These are phyloP conservation scores for Fragilaria radians DNA, from an alignment of 108 stramenopile species.

Conservation along the genomic window DNA sequence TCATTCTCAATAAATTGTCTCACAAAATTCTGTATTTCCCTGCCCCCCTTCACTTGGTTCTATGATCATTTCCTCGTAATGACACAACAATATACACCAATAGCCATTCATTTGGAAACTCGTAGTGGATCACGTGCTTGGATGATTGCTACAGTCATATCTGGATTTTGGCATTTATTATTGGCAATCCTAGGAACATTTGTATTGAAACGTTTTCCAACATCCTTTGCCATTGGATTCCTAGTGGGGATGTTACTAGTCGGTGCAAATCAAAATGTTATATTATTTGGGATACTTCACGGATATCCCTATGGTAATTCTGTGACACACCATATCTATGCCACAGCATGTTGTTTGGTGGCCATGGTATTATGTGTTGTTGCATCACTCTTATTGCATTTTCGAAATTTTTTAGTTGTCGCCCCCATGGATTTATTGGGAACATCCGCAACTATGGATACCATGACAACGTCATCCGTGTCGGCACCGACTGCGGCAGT, in stretches of 20 bases:
- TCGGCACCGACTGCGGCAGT: too few relatives aligned
- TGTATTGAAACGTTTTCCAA: slow-evolving; percentile 78
- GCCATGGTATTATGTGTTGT: slow-evolving; percentile 56
- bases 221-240: slow-evolving; percentile 73
- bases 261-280: slow-evolving; percentile 71
- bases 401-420: slow-evolving; percentile 55
- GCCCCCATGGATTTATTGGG: slow-evolving; percentile 34
- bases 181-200: slow-evolving; percentile 74
- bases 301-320: slow-evolving; percentile 47
- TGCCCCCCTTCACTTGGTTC: neutral
- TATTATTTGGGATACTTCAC: slow-evolving; percentile 60
- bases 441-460: too few relatives aligned
- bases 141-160: slow-evolving; percentile 59
- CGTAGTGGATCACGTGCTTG: slow-evolving; percentile 48
- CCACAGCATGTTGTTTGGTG: slow-evolving; percentile 49
- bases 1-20: too few relatives aligned
- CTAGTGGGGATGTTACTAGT: slow-evolving; percentile 65
- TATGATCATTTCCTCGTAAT: neutral
- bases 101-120: slow-evolving; percentile 54
- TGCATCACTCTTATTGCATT: slow-evolving; percentile 58
- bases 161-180: slow-evolving; percentile 57
- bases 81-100: neutral
- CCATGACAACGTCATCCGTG: too few relatives aligned
- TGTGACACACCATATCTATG: slow-evolving; percentile 52
- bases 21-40: neutral